Evolutionary conservation across 306 rosid genomes (phyloP), one percentile per base, ranked within the genome.

Genomic region (Cicer pinnatifidum): DNA sequence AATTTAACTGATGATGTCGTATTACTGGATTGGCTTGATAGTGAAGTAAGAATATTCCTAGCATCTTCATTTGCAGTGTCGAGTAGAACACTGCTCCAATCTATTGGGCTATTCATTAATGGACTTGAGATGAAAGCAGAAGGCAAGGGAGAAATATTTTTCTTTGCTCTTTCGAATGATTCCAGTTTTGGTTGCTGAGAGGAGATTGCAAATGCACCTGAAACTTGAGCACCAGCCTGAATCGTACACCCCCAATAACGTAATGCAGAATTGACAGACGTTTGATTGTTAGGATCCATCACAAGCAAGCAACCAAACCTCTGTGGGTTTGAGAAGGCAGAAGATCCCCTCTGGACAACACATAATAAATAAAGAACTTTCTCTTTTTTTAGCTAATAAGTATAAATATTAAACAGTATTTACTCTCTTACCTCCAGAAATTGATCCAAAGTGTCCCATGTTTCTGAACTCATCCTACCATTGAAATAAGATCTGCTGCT

Each of bases 241-340:
- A 94, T 87, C 12, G 90, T 69, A 78, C 97, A 89, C 33, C 99
- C 99, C 99, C 99, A 94, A 71, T 94, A 91, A 46, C 97, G 90
- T 67, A 85, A 78, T 4, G 99, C 99, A 68, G 92, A 86, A 73
- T 73, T 75, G 33, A 89, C 78, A 5, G 95, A 89, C 67, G 82
- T 83, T 23, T 84, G 89, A 80, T 80, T 85, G 74, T 81, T 83
- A 5, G 96, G 92, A 83, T 91, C 89, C 88, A 91, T 87, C 80
- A 87, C 91, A 70, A 94, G 86, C 75, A 83, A 88, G 90, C 96
- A 89, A 75, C 88, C 85, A 62, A 94, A 88, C 77, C 62, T 89
- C 69, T 79, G 80, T 9, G 92, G 91, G 59, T 88, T 89, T 87
- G 84, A 80, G 83, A 91, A 89, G 57, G 92, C 84, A 44, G 87